phyloP scores from a whole-genome alignment of 2,329 filamentous ascomycete species.

The Sphaceloma murrayae region DNA sequence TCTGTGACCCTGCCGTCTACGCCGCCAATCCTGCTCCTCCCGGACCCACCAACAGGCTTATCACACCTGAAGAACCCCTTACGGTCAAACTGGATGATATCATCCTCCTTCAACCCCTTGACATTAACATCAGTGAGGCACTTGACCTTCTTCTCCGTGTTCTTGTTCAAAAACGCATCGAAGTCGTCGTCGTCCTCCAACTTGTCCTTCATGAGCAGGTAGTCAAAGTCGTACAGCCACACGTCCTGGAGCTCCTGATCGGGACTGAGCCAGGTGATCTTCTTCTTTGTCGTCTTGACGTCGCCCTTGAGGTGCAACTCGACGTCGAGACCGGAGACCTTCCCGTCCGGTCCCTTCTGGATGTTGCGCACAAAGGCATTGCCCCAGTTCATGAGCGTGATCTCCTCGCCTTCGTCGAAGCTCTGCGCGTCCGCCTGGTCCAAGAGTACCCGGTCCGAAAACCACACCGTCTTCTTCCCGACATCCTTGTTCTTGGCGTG shows the following conservation, averaged over 20 bases:
- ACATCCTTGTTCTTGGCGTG: constrained; percentile 82
- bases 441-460: constrained; percentile 63
- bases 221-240: constrained; percentile 89
- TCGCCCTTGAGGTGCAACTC: constrained; percentile 89
- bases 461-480: constrained; percentile 77
- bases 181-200: constrained; percentile 79
- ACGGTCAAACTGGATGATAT: constrained; percentile 91
- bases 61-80: constrained; percentile 89
- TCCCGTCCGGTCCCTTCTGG: constrained; percentile 38
- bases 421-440: constrained; percentile 79
- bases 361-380: constrained; percentile 71
- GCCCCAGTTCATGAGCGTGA: constrained; percentile 95
- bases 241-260: constrained; percentile 70
- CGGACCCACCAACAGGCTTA: constrained; percentile 36
- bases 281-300: constrained; percentile 92
- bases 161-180: constrained; percentile 54
- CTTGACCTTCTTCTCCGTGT: constrained; percentile 64
- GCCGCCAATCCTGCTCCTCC: constrained; percentile 9
- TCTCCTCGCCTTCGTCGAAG: constrained; percentile 78
- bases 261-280: constrained; percentile 83
- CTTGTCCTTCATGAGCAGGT: constrained; percentile 86
- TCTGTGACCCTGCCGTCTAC: constrained; percentile 11
- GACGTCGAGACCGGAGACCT: constrained; percentile 61
- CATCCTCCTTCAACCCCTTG: constrained; percentile 65
- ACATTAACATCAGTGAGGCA: constrained; percentile 77